Evolutionary conservation across 2,329 filamentous ascomycete genomes (phyloP), one percentile per base, ranked within the genome.

Genomic region (Plectosphaerella sp.): DNA sequence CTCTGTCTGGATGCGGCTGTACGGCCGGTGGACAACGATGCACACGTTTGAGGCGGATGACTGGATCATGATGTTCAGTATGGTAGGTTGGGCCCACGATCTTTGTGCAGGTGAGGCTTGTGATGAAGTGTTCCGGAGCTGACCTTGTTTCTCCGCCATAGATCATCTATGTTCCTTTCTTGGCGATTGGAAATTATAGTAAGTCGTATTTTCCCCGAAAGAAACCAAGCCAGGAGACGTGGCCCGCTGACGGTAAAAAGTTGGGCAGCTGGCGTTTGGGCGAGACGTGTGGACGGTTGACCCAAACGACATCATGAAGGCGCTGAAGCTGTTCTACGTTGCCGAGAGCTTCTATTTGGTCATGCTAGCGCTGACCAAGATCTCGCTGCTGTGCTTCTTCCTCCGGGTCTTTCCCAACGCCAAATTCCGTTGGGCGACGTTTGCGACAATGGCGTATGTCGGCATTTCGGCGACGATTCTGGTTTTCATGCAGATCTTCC

Each of bases 241-340:
- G 4, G 8, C 8, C 28, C 28, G 36, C 51, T 58, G 9, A 57
- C 55, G 16, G 15, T 41, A 22, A 18, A 11, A 47, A 67, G 67
- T 61, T 18, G 59, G 63, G 1, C 49, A 58, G 1, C 42, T 59
- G 2, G 65, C 60, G 0, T 70, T 71, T 37, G 70, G 70, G 5
- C 62, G 66, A 16, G 70, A 73, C 49, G 63, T 72, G 2, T 73
- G 70, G 70, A 66, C 63, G 15, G 57, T 72, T 1, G 46, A 61
- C 7, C 45, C 55, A 6, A 56, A 61, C 1, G 50, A 49, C 2
- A 57, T 72, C n/a, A 64, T 64, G 1, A 46, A 52, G 8, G 64
- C 62, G 3, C 59, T 72, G 35, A 66, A 62, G 65, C 45, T 64
- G n/a, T 56, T 67, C 28, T 68, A 59, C 42, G 52, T 65, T n/a